phyloP scores from a whole-genome alignment of 2,329 filamentous ascomycete genomes.

The Curvularia spicifera region DNA sequence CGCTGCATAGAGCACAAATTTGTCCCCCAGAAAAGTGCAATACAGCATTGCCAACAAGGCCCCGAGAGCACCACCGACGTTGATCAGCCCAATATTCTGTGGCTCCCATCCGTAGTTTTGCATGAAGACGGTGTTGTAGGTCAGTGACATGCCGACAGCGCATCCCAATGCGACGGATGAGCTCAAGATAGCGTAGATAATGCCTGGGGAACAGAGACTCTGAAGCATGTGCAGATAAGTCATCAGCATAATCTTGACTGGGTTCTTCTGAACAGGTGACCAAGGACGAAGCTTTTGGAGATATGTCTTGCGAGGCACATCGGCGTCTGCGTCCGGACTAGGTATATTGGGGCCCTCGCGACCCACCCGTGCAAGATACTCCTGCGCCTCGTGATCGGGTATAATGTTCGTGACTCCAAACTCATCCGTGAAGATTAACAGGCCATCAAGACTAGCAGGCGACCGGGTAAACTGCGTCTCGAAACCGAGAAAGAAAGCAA shows the following conservation, averaged over 20 bases:
- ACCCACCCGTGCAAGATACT: background rate
- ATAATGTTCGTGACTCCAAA: background rate
- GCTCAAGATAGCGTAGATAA: slow-evolving; percentile 3
- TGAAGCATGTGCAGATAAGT: slow-evolving; percentile 6
- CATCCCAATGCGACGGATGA: slow-evolving; percentile 5
- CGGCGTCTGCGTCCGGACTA: background rate
- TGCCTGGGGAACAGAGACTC: background rate
- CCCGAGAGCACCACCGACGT: background rate
- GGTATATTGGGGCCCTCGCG: background rate
- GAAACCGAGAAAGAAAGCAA: background rate
- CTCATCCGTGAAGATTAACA: background rate
- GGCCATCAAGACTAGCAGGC: background rate
- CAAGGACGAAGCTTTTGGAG: background rate
- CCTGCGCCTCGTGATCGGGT: background rate
- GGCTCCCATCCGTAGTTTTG: slow-evolving; percentile 1
- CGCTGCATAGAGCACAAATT: background rate
- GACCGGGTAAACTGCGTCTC: background rate
- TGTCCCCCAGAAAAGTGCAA: background rate
- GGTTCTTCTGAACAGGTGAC: background rate
- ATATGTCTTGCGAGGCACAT: background rate
- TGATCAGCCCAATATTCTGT: background rate
- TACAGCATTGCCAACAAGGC: background rate
- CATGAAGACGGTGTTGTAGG: slow-evolving; percentile 5
- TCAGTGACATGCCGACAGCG: slow-evolving; percentile 8
- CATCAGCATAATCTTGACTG: background rate